These are phyloP conservation scores for Backusella mclennaniae DNA, from an alignment of 192 early-diverging fungal genomes.

Conservation along the genomic window DNA sequence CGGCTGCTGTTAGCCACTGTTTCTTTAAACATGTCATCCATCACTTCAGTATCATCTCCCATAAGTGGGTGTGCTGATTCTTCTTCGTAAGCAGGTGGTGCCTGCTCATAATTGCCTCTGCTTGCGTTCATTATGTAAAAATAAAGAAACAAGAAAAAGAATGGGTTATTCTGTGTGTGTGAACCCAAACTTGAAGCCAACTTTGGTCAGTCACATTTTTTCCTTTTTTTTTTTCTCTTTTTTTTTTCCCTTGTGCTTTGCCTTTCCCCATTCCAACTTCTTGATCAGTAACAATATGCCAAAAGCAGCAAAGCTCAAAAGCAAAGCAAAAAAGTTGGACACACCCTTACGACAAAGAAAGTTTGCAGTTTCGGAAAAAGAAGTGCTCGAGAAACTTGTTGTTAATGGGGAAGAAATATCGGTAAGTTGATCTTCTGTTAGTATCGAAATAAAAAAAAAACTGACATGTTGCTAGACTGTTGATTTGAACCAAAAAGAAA, in stretches of 20 bases:
- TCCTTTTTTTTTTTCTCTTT: background rate
- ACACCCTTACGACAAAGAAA: conserved; percentile 14
- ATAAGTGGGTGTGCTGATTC: conserved; percentile 24
- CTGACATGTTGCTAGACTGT: conserved; percentile 1
- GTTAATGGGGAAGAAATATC: background rate
- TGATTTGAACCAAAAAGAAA: background rate
- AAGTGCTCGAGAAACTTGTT: conserved; percentile 25
- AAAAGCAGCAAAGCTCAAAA: conserved; percentile 4
- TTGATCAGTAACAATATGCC: conserved; percentile 11
- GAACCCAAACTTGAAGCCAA: background rate
- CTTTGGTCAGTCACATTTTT: background rate
- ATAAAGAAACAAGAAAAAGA: conserved; percentile 9
- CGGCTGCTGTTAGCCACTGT: conserved; percentile 28
- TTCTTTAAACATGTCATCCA: conserved; percentile 35
- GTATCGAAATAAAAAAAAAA: background rate
- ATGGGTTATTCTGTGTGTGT: background rate
- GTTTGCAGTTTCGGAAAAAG: conserved; percentile 23
- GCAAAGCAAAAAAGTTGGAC: conserved; percentile 1
- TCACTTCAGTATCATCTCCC: conserved; percentile 4
- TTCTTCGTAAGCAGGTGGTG: conserved; percentile 34
- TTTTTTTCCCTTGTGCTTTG: background rate
- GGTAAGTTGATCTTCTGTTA: background rate
- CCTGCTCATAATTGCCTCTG: background rate
- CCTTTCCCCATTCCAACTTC: background rate
- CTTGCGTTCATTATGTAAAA: background rate